Percentiles rank a stretch among this genome's conserved stretches.
phyloP scores from a whole-genome alignment of 176 grass and related monocot genomes.

The Aegilops bicornis region DNA sequence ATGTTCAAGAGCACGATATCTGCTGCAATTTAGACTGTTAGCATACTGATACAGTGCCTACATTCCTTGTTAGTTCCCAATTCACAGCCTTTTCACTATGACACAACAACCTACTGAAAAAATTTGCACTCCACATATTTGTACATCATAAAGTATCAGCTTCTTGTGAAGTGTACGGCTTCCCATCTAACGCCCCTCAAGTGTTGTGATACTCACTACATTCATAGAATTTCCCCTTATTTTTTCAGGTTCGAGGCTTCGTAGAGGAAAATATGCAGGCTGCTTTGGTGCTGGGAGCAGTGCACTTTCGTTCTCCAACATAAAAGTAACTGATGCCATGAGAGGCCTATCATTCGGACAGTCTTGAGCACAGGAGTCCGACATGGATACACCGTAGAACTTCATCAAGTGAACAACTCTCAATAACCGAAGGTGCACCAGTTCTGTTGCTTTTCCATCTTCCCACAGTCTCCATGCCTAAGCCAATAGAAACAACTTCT shows the following conservation, averaged over 20 bases:
- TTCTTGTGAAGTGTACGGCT: too few relatives aligned
- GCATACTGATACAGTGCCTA: too few relatives aligned
- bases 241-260: not conserved
- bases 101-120: too few relatives aligned
- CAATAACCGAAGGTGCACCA: conserved; percentile 26
- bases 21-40: too few relatives aligned
- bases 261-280: conserved; percentile 21
- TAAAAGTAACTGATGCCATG: conserved; percentile 41
- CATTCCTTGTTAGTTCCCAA: too few relatives aligned
- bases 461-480: conserved; percentile 55
- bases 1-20: too few relatives aligned
- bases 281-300: conserved; percentile 31
- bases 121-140: too few relatives aligned
- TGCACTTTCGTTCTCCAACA: conserved; percentile 38
- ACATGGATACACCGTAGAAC: conserved; percentile 43
- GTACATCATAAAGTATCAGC: too few relatives aligned
- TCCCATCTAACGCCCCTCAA: too few relatives aligned
- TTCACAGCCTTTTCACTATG: too few relatives aligned
- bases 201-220: too few relatives aligned
- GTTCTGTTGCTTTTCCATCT: conserved; percentile 26
- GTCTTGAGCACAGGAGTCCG: conserved; percentile 56
- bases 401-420: conserved; percentile 26
- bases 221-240: not conserved
- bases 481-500: too few relatives aligned
- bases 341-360: conserved; percentile 34